Evolutionary conservation across 495 filamentous ascomycete genomes (phyloP).

Genomic region (Physcia stellaris): DNA sequence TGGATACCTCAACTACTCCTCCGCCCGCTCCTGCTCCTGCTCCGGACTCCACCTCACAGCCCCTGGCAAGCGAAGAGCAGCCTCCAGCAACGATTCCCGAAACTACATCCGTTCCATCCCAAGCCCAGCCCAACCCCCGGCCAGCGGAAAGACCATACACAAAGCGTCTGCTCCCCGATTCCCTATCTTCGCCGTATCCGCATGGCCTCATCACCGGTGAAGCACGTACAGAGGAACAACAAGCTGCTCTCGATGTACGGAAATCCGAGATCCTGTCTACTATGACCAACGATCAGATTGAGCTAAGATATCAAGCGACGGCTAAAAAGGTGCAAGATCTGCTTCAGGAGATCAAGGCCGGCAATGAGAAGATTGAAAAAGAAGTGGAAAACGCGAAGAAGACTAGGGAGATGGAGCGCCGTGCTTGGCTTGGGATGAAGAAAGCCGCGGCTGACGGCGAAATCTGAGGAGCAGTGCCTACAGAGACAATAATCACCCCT

Average conservation of each 20-base stretch:
- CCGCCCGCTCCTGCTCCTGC: neutral
- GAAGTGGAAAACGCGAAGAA: conserved; percentile 12
- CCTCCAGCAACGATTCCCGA: neutral
- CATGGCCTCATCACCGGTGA: conserved; percentile 11
- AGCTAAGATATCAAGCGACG: conserved; percentile 8
- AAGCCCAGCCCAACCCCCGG: conserved; percentile 7
- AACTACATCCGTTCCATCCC: neutral
- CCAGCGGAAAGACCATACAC: conserved; percentile 6
- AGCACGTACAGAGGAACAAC: conserved; percentile 6
- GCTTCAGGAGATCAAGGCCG: conserved; percentile 9
- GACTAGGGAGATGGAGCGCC: conserved; percentile 15
- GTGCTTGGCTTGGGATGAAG: conserved; percentile 12
- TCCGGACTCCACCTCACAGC: neutral
- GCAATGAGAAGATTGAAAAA: conserved; percentile 7
- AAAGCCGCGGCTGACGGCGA: conserved; percentile 5
- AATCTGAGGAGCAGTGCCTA: neutral
- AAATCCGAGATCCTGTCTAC: conserved; percentile 10
- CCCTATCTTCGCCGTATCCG: conserved; percentile 9
- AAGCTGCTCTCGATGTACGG: conserved; percentile 6
- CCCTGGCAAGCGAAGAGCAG: neutral
- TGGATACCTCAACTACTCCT: too few species aligned
- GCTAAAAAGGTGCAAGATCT: conserved; percentile 5
- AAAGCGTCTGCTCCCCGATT: conserved; percentile 11
- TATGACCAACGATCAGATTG: conserved; percentile 9
- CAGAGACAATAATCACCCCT: too few species aligned